Evolutionary conservation across 176 grass and related monocot species (phyloP).

Genomic region (Sorghum bicolor): Sorghum_bicolor_NCBIv3 NC_012876.2:58191001-58191500

Average conservation of each 20-base stretch:
- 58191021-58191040: too few species aligned
- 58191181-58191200: not conserved
- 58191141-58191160: not conserved
- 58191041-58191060: too few species aligned
- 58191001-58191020: too few species aligned
- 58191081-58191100: too few species aligned
- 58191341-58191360: constrained; percentile 85
- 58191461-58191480: constrained; percentile 30
- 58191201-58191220: not conserved
- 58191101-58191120: constrained; percentile 1
- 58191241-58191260: constrained; percentile 54
- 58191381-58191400: constrained; percentile 89
- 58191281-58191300: constrained; percentile 51
- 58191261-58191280: constrained; percentile 81
- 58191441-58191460: constrained; percentile 62
- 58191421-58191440: constrained; percentile 66
- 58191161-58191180: not conserved
- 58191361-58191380: constrained; percentile 71
- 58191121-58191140: not conserved
- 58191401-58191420: constrained; percentile 66
- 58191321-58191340: constrained; percentile 80
- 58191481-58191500: constrained; percentile 14
- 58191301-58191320: constrained; percentile 86
- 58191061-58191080: too few species aligned
- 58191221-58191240: constrained; percentile 25